These are phyloP conservation scores for Talaromyces sp. DNA, from an alignment of 2,329 filamentous ascomycete species.

Conservation along the genomic window DNA sequence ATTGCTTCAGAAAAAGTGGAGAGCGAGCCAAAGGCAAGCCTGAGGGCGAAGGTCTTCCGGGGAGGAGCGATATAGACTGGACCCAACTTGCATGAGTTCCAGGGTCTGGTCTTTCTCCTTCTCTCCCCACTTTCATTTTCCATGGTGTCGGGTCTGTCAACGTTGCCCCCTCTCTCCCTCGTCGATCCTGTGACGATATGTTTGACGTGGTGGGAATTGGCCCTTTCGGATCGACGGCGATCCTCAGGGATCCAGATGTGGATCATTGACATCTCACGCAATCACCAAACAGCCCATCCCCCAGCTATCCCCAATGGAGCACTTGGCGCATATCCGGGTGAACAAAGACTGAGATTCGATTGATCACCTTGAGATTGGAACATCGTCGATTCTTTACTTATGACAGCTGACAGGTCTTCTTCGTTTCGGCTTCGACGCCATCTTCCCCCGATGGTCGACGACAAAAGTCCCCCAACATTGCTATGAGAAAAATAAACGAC, in stretches of 20 bases:
- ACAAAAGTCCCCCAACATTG: no score
- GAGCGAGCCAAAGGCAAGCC: neutral
- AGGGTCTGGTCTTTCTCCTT: neutral
- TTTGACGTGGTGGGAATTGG: conserved; percentile 17
- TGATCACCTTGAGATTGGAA: conserved; percentile 17
- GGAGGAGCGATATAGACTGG: conserved; percentile 15
- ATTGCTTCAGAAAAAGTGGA: neutral
- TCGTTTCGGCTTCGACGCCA: neutral
- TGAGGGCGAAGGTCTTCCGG: conserved; percentile 5
- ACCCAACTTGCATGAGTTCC: conserved; percentile 2
- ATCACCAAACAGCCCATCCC: conserved; percentile 1
- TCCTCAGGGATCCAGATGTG: conserved; percentile 12
- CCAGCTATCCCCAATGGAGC: conserved; percentile 16
- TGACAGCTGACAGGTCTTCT: conserved; percentile 13
- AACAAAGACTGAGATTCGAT: conserved; percentile 19
- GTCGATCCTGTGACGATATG: conserved; percentile 12
- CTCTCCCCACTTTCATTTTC: conserved; percentile 12
- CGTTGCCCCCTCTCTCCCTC: conserved; percentile 1
- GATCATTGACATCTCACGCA: conserved; percentile 23
- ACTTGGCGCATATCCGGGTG: conserved; percentile 23
- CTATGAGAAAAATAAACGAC: neutral
- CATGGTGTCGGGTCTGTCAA: conserved; percentile 17
- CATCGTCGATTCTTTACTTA: neutral
- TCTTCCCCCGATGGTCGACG: neutral
- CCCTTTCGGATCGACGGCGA: conserved; percentile 14